Percentiles rank a stretch among this genome's conserved stretches.
These are phyloP conservation scores for Triangularia verruculosa DNA, from an alignment of 2,329 filamentous ascomycete species.

Conservation along the genomic window DNA sequence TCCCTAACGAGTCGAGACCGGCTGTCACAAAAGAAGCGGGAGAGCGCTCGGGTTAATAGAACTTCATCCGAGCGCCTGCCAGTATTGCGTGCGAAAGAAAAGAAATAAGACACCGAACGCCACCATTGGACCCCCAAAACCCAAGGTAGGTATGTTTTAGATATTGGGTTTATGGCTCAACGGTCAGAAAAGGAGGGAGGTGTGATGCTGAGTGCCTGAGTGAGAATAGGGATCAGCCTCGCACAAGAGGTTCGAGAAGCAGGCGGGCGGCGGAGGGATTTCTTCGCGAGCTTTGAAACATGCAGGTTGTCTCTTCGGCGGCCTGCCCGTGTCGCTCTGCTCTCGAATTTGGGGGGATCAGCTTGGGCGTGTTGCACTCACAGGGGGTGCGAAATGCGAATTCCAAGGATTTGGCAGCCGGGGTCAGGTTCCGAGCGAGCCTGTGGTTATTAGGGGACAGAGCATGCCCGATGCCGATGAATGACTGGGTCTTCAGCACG, in stretches of 20 bases:
- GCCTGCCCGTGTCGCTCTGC: not conserved
- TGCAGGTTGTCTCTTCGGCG: not conserved
- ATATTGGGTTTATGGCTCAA: not conserved
- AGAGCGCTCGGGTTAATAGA: not conserved
- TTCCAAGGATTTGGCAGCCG: not conserved
- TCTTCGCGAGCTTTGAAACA: not conserved
- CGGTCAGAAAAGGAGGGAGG: not conserved
- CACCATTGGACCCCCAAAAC: not conserved
- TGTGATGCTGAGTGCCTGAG: not conserved
- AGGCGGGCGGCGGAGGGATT: not conserved
- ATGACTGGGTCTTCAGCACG: not conserved
- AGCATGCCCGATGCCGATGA: not conserved
- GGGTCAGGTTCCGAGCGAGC: not conserved
- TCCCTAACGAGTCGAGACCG: not conserved
- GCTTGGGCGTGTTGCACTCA: not conserved
- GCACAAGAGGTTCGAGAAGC: not conserved
- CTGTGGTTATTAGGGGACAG: not conserved
- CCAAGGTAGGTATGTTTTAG: not conserved
- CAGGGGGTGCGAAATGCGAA: not conserved
- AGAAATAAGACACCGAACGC: not conserved
- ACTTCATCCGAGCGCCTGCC: not conserved
- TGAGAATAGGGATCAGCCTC: not conserved
- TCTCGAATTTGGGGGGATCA: not conserved
- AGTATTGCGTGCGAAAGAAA: not conserved
- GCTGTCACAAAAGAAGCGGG: slow-evolving; percentile 1